A percentile compares a stretch with the other conserved stretches of the same genome.
Conservation (phyloP, 345 rosid genomes). For the Litchi chinensis region DNA sequence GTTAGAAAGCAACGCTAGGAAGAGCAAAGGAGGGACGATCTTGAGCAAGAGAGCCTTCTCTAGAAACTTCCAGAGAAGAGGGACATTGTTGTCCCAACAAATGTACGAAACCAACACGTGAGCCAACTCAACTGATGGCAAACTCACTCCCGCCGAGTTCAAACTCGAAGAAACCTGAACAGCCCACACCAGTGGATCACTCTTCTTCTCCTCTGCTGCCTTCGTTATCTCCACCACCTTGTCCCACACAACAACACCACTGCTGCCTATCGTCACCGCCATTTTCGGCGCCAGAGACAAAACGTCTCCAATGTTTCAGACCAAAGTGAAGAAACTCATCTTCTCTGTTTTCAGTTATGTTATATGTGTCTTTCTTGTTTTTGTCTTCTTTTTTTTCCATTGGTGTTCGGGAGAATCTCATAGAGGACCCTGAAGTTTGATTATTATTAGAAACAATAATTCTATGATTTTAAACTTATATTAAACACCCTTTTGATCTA, state of each 20-base stretch:
- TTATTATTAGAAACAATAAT: no score
- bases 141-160: slow-evolving; percentile 49
- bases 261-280: slow-evolving; percentile 32
- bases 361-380: neutral
- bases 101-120: slow-evolving; percentile 70
- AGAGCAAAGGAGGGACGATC: slow-evolving; percentile 77
- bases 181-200: slow-evolving; percentile 80
- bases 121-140: slow-evolving; percentile 81
- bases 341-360: slow-evolving; percentile 16
- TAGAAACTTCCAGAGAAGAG: slow-evolving; percentile 86
- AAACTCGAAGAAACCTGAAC: slow-evolving; percentile 62
- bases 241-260: slow-evolving; percentile 52
- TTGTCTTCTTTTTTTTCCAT: neutral
- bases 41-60: slow-evolving; percentile 70
- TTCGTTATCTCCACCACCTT: slow-evolving; percentile 62
- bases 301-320: neutral
- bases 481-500: no score
- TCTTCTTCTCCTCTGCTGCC: slow-evolving; percentile 58
- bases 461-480: no score
- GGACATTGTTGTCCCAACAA: slow-evolving; percentile 87
- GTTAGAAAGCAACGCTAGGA: slow-evolving; percentile 74
- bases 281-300: slow-evolving; percentile 10
- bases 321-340: neutral
- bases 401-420: no score
- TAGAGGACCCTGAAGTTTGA: no score